Evolutionary conservation across 495 filamentous ascomycete species (phyloP), one percentile per base, ranked within the genome.

Genomic region (Apiosordaria backusii): DNA sequence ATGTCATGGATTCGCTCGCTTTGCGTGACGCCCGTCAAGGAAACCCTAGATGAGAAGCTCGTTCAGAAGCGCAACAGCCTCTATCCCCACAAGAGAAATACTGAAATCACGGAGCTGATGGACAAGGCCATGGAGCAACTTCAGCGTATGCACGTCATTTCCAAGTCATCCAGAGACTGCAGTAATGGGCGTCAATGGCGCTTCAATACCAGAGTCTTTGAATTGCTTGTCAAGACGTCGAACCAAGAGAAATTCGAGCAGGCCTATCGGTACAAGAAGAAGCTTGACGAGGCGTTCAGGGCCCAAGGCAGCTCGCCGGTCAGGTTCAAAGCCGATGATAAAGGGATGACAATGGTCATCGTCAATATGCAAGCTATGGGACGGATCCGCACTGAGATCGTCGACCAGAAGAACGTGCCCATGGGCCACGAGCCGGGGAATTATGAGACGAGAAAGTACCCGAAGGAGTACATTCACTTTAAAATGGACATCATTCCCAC

Each of bases 391-490:
- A 62, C 91, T 9, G 71, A 81, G 4, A 81, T 86, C 0, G 74
- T 80, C 3, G 82, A 89, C 62, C 80, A 87, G 3, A 89, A 89
- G 0, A 77, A 85, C 59, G 85, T 90, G 64, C 86, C 87, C 64
- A 91, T 88, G 76, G 93, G 93, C 25, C 85, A 93, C 27, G 86
- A 91, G 57, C 87, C 86, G 3, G 84, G 87, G 45, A 82, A 78
- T 63, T 96, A 97, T 72, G 82, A 89, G 63, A 89, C 88, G 0
- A 78, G 87, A 21, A 82, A 85, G 60, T 90, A 92, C 73, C 87
- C 92, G 59, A 91, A 88, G 66, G 76, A 73, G 50, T 81, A 80
- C 50, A 81, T 83, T 15, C 79, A 83, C 67, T 95, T 92, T 74
- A 73, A 83, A 3, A 74, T 93, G 24, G 83, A 87, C 9, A 70